These are phyloP conservation scores for Peronospora belbahrii DNA, from an alignment of 352 stramenopile species.

Conservation along the genomic window DNA sequence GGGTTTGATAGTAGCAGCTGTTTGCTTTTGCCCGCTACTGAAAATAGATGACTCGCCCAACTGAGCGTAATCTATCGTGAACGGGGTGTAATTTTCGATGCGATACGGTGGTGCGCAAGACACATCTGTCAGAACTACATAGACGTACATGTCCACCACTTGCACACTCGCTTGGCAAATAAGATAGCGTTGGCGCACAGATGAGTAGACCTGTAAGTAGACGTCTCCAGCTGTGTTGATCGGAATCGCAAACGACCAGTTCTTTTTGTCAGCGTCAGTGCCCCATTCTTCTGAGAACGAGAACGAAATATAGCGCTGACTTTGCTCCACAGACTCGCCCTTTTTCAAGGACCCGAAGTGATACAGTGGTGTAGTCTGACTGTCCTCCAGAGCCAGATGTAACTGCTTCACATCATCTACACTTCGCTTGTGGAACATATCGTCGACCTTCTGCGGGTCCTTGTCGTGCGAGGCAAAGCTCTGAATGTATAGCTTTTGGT, in stretches of 20 bases:
- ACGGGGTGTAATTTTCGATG: conserved; percentile 86
- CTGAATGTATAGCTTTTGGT: conserved; percentile 72
- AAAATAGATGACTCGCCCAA: conserved; percentile 65
- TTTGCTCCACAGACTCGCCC: conserved; percentile 41
- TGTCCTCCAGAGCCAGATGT: conserved; percentile 40
- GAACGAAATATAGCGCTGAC: conserved; percentile 74
- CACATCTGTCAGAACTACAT: conserved; percentile 78
- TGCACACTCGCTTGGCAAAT: conserved; percentile 83
- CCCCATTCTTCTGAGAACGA: conserved; percentile 66
- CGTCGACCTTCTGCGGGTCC: conserved; percentile 53
- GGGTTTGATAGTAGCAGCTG: conserved; percentile 40
- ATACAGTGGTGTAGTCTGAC: conserved; percentile 65
- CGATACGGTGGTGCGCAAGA: conserved; percentile 74
- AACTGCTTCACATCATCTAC: conserved; percentile 48
- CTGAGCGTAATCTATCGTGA: conserved; percentile 65
- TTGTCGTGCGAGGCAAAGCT: conserved; percentile 58
- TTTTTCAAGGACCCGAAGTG: conserved; percentile 78
- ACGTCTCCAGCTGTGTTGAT: conserved; percentile 72
- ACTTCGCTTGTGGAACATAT: conserved; percentile 68
- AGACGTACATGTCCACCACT: conserved; percentile 86
- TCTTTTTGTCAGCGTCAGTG: conserved; percentile 35
- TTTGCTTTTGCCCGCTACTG: conserved; percentile 46
- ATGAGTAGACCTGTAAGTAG: conserved; percentile 77
- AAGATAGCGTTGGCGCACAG: conserved; percentile 56
- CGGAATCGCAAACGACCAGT: conserved; percentile 76